phyloP scores from a whole-genome alignment of 1,284 basidiomycete species.

The Tetrapyrgos nigripes region DNA sequence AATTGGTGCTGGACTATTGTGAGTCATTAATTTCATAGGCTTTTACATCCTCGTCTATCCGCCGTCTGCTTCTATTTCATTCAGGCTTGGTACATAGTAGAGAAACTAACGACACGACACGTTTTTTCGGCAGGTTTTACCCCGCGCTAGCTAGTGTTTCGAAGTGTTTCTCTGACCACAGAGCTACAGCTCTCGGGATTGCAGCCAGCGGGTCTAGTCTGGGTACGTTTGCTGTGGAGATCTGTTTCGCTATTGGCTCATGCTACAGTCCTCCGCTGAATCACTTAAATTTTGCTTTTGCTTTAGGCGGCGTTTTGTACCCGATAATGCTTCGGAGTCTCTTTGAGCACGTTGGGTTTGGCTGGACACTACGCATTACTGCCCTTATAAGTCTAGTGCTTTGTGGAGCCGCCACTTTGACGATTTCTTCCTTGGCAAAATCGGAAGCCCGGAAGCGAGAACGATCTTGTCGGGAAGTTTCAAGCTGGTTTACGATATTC shows the following conservation, averaged over 20 bases:
- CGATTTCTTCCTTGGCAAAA: slow-evolving; percentile 3
- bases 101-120: no score
- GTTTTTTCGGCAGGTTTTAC: slow-evolving; percentile 56
- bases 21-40: no score
- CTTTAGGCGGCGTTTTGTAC: slow-evolving; percentile 66
- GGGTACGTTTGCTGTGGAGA: slow-evolving; percentile 40
- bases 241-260: slow-evolving; percentile 17
- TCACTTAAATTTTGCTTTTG: not conserved
- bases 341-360: slow-evolving; percentile 62
- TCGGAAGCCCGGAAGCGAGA: not conserved
- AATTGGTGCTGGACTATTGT: slow-evolving; percentile 64
- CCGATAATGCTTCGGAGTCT: slow-evolving; percentile 69
- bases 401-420: slow-evolving; percentile 50
- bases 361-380: slow-evolving; percentile 62
- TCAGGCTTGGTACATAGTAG: no score
- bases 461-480: slow-evolving; percentile 30
- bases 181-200: slow-evolving; percentile 65
- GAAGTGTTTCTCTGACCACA: slow-evolving; percentile 58
- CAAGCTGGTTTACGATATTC: slow-evolving; percentile 30
- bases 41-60: no score
- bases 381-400: slow-evolving; percentile 48
- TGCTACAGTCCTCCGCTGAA: slow-evolving; percentile 16
- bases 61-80: no score
- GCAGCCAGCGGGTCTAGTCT: slow-evolving; percentile 59
- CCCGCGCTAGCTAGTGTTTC: slow-evolving; percentile 62